A percentile compares a stretch with the other conserved stretches of the same genome.
These are phyloP conservation scores for Apiotrichum brassicae DNA, from an alignment of 1,284 basidiomycete genomes.

Conservation along the genomic window DNA sequence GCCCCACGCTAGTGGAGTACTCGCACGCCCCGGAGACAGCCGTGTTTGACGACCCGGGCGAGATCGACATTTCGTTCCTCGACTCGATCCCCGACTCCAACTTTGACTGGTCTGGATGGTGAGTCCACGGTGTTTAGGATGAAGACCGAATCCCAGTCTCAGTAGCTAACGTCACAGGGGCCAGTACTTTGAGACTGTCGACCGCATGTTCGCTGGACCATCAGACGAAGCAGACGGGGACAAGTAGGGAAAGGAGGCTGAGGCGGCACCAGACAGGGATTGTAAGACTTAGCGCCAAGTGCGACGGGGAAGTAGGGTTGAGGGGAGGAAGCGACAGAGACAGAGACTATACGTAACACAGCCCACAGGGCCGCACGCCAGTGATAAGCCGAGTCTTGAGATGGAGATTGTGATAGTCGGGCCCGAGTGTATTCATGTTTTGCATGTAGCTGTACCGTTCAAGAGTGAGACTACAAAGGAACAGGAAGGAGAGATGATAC, in stretches of 20 bases:
- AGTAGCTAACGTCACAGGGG: slow-evolving; percentile 4
- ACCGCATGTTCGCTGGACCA: slow-evolving; percentile 9
- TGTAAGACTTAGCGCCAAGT: too few species aligned
- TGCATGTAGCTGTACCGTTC: too few species aligned
- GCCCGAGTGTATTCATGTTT: too few species aligned
- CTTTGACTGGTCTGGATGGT: slow-evolving; percentile 65
- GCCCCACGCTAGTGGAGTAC: slow-evolving; percentile 10
- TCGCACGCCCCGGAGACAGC: slow-evolving; percentile 4
- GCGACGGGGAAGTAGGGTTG: too few species aligned
- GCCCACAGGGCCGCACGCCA: too few species aligned
- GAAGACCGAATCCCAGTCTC: background rate
- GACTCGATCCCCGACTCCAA: slow-evolving; percentile 75
- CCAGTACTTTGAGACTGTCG: slow-evolving; percentile 19
- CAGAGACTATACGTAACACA: too few species aligned
- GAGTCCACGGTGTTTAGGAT: background rate
- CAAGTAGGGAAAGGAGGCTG: background rate
- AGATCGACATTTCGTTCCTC: slow-evolving; percentile 61
- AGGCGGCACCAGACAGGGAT: too few species aligned
- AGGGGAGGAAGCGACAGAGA: too few species aligned
- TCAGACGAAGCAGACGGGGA: background rate
- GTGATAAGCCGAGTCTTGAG: too few species aligned
- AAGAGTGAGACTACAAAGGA: too few species aligned
- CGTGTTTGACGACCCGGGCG: slow-evolving; percentile 9
- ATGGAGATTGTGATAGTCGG: too few species aligned
- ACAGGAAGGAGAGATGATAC: too few species aligned